Conservation (phyloP, 331 rosid species). For the Arachis monticola region DNA sequence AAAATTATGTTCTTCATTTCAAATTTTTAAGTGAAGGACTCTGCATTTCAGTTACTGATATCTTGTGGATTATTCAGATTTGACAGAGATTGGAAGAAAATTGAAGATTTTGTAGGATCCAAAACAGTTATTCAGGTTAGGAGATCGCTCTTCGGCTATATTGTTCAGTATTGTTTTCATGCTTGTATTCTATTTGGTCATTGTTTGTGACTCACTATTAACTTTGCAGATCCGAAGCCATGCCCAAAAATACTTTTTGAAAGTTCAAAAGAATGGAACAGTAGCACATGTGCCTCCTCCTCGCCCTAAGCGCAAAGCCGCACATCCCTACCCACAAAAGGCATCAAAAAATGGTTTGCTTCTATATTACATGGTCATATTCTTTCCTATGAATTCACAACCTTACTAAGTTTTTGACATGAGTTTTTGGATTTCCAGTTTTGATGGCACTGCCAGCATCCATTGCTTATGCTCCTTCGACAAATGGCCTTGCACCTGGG, state of each 20-base stretch:
- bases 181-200: conserved; percentile 7
- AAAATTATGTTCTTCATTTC: too few relatives aligned
- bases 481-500: conserved; percentile 57
- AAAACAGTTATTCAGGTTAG: conserved; percentile 96
- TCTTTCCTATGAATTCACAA: conserved; percentile 29
- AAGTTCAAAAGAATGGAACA: conserved; percentile 91
- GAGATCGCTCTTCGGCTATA: conserved; percentile 18
- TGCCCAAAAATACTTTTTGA: conserved; percentile 92
- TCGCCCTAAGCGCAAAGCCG: conserved; percentile 94
- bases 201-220: conserved; percentile 18
- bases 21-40: not conserved
- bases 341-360: conserved; percentile 85
- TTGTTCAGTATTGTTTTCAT: conserved; percentile 1
- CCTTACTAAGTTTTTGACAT: conserved; percentile 32
- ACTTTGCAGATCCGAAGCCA: conserved; percentile 83
- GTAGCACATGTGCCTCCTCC: conserved; percentile 98
- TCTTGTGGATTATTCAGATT: conserved; percentile 56
- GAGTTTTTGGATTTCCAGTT: conserved; percentile 56
- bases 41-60: conserved; percentile 16
- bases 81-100: conserved; percentile 98
- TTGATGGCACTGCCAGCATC: conserved; percentile 80
- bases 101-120: conserved; percentile 97
- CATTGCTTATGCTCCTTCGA: conserved; percentile 66
- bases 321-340: conserved; percentile 96
- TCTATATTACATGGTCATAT: conserved; percentile 26